Conservation (phyloP, 106 monocot species). For the Allium sativum region DNA sequence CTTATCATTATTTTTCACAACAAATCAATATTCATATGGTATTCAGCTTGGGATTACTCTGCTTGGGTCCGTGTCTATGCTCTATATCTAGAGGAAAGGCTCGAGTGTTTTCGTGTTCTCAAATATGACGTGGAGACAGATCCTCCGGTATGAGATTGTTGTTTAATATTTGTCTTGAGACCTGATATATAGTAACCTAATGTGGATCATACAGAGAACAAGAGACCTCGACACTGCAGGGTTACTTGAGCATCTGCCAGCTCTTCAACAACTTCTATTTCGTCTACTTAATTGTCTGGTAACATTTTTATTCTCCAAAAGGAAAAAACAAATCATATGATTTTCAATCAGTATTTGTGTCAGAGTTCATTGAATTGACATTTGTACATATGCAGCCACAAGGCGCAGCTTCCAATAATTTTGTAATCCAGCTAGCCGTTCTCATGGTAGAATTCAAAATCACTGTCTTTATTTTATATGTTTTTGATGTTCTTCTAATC, state of each 20-base stretch:
- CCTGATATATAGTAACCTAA: not conserved
- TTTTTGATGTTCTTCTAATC: not conserved
- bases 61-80: conserved; percentile 91
- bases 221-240: conserved; percentile 65
- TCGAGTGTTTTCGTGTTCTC: conserved; percentile 79
- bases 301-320: not conserved
- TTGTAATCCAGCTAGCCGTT: conserved; percentile 82
- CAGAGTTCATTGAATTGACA: no score
- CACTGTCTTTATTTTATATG: not conserved
- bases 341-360: no score
- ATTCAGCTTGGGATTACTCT: conserved; percentile 93
- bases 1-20: not conserved
- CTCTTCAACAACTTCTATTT: conserved; percentile 76
- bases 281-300: conserved; percentile 88
- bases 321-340: no score
- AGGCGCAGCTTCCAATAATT: conserved; percentile 67
- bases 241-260: conserved; percentile 84
- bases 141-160: conserved; percentile 38
- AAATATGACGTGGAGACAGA: conserved; percentile 89
- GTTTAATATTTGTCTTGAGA: not conserved
- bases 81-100: conserved; percentile 86
- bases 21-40: conserved; percentile 9
- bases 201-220: conserved; percentile 36
- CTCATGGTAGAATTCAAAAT: conserved; percentile 39
- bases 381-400: conserved; percentile 56